Percentiles rank a stretch among this genome's conserved stretches.
Evolutionary conservation across 352 stramenopile species (phyloP).

Genomic region (Phytophthora europaea): DNA sequence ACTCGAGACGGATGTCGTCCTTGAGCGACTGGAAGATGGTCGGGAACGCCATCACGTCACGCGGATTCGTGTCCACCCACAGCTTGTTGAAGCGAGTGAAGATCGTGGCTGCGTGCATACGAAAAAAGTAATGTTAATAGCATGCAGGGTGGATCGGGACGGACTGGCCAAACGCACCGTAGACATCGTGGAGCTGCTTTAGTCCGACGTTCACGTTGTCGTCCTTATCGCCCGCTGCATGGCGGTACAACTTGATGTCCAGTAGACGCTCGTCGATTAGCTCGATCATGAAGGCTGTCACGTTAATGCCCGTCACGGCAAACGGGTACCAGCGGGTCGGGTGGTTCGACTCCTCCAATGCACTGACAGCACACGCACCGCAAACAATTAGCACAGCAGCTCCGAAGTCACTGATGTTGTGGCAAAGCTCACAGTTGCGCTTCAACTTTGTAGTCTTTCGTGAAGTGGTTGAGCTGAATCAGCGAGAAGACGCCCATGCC

Average conservation of each 20-base stretch:
- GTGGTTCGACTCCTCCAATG: constrained; percentile 85
- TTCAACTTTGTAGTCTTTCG: constrained; percentile 78
- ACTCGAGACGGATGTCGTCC: constrained; percentile 65
- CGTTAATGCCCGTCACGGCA: constrained; percentile 88
- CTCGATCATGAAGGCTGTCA: constrained; percentile 85
- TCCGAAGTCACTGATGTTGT: not conserved
- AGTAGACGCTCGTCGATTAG: constrained; percentile 79
- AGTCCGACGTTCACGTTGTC: constrained; percentile 52
- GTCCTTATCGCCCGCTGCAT: constrained; percentile 32
- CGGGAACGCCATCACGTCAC: constrained; percentile 89
- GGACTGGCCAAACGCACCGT: constrained; percentile 54
- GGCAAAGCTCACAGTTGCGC: constrained; percentile 57
- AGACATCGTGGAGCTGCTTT: constrained; percentile 75
- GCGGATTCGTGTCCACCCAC: constrained; percentile 85
- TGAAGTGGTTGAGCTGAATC: constrained; percentile 82
- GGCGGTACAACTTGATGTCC: constrained; percentile 78
- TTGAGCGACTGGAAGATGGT: constrained; percentile 88
- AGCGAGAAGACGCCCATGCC: constrained; percentile 87
- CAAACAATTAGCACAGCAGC: not conserved
- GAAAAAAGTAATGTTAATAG: not conserved
- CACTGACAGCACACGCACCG: constrained; percentile 40
- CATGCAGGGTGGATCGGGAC: not conserved
- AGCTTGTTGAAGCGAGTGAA: constrained; percentile 89
- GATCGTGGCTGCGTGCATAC: constrained; percentile 53
- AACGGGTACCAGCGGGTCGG: constrained; percentile 90